Percentiles rank a stretch among this genome's conserved stretches.
Evolutionary conservation across 2,329 filamentous ascomycete species (phyloP).

Genomic region (Nannizziopsis barbatae): DNA sequence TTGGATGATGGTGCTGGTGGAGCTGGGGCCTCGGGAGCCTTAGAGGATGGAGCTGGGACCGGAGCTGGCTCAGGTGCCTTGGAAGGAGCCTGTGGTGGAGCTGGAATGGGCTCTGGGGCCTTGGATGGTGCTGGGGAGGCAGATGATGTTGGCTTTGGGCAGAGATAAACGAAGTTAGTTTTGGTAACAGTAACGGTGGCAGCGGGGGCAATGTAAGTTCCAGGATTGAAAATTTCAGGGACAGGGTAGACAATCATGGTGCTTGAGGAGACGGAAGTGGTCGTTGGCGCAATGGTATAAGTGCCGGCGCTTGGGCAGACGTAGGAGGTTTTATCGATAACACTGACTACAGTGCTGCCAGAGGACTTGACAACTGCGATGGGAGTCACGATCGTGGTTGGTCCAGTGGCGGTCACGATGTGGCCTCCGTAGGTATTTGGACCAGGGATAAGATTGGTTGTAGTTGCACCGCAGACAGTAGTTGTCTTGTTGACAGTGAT

Average conservation of each 20-base stretch:
- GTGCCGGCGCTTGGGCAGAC: conserved; percentile 63
- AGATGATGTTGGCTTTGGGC: conserved; percentile 51
- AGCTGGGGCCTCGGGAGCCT: conserved; percentile 12
- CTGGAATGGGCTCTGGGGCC: conserved; percentile 24
- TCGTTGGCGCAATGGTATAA: conserved; percentile 62
- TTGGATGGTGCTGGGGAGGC: too few species aligned
- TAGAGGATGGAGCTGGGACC: conserved; percentile 18
- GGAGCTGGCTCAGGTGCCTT: conserved; percentile 17
- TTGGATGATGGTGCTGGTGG: conserved; percentile 10
- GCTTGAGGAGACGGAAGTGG: conserved; percentile 46
- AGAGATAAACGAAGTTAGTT: conserved; percentile 58
- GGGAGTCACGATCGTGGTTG: conserved; percentile 59
- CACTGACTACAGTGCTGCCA: conserved; percentile 50
- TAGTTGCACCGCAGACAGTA: conserved; percentile 54
- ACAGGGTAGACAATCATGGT: conserved; percentile 52
- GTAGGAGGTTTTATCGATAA: conserved; percentile 58
- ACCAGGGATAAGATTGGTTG: conserved; percentile 52
- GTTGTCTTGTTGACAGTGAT: conserved; percentile 55
- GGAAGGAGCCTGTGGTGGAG: conserved; percentile 19
- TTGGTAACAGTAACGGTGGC: conserved; percentile 57
- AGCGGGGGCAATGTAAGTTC: conserved; percentile 61
- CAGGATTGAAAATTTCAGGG: conserved; percentile 53
- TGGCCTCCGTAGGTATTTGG: conserved; percentile 61
- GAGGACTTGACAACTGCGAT: conserved; percentile 54
- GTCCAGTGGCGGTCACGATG: conserved; percentile 55